Base-by-base conservation (phyloP, 176 grass and related monocot genomes). In the Oryza meyeriana region DNA sequence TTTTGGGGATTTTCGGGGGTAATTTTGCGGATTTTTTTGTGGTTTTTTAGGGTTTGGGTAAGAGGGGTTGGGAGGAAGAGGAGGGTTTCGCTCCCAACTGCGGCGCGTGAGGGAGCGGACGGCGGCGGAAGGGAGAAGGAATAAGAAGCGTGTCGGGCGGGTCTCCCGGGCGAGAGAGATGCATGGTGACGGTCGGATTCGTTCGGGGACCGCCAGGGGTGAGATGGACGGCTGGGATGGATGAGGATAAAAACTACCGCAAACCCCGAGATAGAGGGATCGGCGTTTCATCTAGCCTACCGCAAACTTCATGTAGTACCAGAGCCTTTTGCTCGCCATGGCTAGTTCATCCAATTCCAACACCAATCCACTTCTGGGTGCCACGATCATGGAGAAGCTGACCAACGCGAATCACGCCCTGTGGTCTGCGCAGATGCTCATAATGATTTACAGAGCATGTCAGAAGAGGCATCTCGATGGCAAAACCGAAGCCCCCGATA, bases 21-120 rank as follows among this genome's bases (percentile, higher is more conserved):
- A 79, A 48, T 67, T 79, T 84, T 84, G 41, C 33, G 41, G 77
- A 26, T 79, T 66, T 79, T 78, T 78, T 78, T 78, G 2, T 11
- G 76, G 17, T 64, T 64, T 79, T 79, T 31, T 79, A 50, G 30
- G 77, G 31, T 34, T 17, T 20, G 18, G 40, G 40, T 18, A 64
- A 64, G 27, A 64, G 1, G 55, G 55, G 39, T 35, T 17, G 28
- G 29, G 77, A 79, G 28, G 27, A 40, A 78, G 12, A 66, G 14
- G 13, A n/a, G 38, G 61, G 16, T n/a, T 64, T 65, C 76, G 17
- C 62, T 79, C 77, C 77, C 77, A 48, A 66, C 62, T 25, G 63
- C 63, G 30, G 42, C 77, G 29, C 62, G 31, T 4, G 12, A 16
- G n/a, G 12, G 22, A 24, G 4, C 8, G 6, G 34, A 12, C n/a